These are phyloP conservation scores for Pyrenopolyporus hunteri DNA, from an alignment of 495 filamentous ascomycete species.

Conservation along the genomic window DNA sequence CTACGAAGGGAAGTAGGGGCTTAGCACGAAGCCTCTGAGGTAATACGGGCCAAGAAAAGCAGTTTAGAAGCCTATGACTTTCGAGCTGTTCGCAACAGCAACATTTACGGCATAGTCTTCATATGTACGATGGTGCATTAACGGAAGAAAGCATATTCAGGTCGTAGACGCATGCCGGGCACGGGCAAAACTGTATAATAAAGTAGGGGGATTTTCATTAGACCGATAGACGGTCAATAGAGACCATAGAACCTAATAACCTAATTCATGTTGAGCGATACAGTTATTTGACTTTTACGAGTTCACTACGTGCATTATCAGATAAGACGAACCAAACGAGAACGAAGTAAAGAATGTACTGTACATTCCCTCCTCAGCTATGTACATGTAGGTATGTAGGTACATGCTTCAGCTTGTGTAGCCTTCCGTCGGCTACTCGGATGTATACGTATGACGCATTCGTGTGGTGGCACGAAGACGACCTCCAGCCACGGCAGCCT, in stretches of 20 bases:
- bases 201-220: too few species aligned
- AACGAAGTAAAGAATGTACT: neutral
- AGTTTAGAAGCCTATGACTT: too few species aligned
- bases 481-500: constrained; percentile 8
- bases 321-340: neutral
- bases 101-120: too few species aligned
- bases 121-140: too few species aligned
- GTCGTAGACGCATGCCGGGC: too few species aligned
- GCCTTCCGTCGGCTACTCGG: constrained; percentile 16
- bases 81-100: too few species aligned
- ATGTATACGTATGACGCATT: constrained; percentile 35
- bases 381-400: too few species aligned
- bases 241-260: neutral
- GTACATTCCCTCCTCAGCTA: too few species aligned
- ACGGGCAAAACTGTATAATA: too few species aligned
- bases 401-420: constrained; percentile 3
- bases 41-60: neutral
- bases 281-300: neutral
- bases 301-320: neutral
- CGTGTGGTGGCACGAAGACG: constrained; percentile 10
- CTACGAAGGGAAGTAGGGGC: neutral
- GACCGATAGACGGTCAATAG: too few species aligned
- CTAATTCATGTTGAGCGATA: neutral
- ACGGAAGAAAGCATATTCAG: too few species aligned
- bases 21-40: neutral